phyloP scores from a whole-genome alignment of 2,329 filamentous ascomycete genomes.

The Colletotrichum lupini region DNA sequence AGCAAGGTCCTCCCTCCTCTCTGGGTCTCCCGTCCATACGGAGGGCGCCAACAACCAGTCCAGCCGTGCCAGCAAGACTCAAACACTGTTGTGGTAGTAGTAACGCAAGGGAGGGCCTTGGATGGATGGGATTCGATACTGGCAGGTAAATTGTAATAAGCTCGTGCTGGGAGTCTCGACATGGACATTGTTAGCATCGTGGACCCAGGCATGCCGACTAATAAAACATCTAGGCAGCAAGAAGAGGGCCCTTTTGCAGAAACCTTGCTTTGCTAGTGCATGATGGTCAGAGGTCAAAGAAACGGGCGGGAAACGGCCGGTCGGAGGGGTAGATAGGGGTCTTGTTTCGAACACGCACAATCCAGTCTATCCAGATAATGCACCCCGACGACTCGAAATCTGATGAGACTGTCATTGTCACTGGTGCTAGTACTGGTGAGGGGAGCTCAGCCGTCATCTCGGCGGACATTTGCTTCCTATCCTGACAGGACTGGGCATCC shows the following conservation, averaged over 20 bases:
- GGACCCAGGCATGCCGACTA: background rate
- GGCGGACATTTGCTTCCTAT: background rate
- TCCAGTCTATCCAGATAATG: conserved; percentile 1
- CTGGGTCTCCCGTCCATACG: background rate
- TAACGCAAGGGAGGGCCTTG: background rate
- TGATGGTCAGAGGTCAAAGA: conserved; percentile 1
- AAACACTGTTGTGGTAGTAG: background rate
- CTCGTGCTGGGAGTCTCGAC: background rate
- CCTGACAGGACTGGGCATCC: background rate
- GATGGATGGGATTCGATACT: background rate
- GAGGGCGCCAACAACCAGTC: conserved; percentile 5
- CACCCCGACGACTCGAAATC: background rate
- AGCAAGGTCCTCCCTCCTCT: background rate
- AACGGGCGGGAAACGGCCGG: conserved; percentile 19
- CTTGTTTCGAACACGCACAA: conserved; percentile 16
- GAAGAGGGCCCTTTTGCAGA: background rate
- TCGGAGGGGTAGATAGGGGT: conserved; percentile 17
- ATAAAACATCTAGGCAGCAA: background rate
- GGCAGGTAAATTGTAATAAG: background rate
- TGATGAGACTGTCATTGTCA: background rate
- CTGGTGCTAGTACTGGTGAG: too few species aligned
- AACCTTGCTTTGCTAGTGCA: background rate
- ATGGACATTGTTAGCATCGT: background rate
- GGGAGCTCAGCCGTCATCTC: too few species aligned
- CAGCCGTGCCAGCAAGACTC: background rate